Evolutionary conservation across 345 rosid genomes (phyloP).

Genomic region (Bruguiera gymnorhiza): DNA sequence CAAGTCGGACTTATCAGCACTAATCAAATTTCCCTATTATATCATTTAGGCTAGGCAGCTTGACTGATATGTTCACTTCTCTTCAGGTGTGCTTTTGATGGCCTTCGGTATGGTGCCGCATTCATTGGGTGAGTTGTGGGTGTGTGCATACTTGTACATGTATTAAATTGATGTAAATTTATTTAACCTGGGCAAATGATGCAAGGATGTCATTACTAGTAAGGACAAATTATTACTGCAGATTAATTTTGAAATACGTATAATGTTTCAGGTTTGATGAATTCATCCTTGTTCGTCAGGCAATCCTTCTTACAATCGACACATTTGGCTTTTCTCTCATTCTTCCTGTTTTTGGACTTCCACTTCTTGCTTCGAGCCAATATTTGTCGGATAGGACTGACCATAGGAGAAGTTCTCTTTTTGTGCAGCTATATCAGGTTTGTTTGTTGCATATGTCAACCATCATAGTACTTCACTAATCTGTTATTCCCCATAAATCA

Average conservation of each 20-base stretch:
- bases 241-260: constrained; percentile 1
- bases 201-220: neutral
- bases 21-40: neutral
- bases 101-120: constrained; percentile 92
- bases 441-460: constrained; percentile 14
- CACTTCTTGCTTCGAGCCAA: constrained; percentile 41
- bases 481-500: neutral
- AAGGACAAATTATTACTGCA: neutral
- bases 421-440: constrained; percentile 50
- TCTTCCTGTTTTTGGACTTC: constrained; percentile 77
- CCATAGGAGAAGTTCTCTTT: constrained; percentile 13
- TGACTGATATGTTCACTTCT: constrained; percentile 4
- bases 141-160: neutral
- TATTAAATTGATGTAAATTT: neutral
- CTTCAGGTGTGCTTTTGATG: constrained; percentile 94
- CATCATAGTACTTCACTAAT: neutral
- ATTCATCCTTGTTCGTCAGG: constrained; percentile 80
- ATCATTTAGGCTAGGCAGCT: neutral
- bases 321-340: constrained; percentile 86
- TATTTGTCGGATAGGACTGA: constrained; percentile 28
- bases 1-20: neutral
- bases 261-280: constrained; percentile 76
- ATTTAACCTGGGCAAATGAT: neutral
- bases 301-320: constrained; percentile 77
- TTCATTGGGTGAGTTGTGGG: constrained; percentile 72